Evolutionary conservation across 306 rosid species (phyloP).

Genomic region (Neltuma alba): DNA sequence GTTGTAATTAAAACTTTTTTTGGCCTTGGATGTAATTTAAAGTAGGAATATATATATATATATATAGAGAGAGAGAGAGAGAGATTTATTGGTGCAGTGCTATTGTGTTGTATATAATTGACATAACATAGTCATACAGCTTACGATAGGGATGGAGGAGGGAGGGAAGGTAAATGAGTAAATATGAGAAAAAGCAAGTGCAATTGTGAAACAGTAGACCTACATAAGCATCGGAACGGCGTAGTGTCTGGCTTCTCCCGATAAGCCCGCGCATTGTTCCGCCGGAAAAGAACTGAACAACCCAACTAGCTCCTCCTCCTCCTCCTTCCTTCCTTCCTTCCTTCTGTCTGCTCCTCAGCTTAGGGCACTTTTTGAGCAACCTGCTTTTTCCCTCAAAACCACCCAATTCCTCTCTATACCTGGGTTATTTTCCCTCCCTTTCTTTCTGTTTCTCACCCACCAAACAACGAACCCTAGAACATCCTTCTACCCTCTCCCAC

Average conservation of each 20-base stretch:
- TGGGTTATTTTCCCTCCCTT: slow-evolving; percentile 1
- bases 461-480: slow-evolving; percentile 33
- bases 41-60: no score
- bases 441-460: slow-evolving; percentile 41
- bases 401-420: slow-evolving; percentile 41
- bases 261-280: slow-evolving; percentile 44
- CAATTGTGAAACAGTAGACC: slow-evolving; percentile 21
- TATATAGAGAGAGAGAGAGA: no score
- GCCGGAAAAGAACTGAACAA: slow-evolving; percentile 39
- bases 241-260: slow-evolving; percentile 44
- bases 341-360: no score
- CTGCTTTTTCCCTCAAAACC: slow-evolving; percentile 13
- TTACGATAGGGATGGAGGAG: not conserved
- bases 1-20: no score
- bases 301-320: not conserved
- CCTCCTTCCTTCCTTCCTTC: no score
- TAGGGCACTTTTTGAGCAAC: slow-evolving; percentile 20
- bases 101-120: no score
- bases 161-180: slow-evolving; percentile 28
- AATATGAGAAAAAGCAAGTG: slow-evolving; percentile 37
- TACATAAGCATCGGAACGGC: slow-evolving; percentile 37
- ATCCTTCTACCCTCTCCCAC: not conserved
- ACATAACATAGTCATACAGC: no score
- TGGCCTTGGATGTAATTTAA: no score
- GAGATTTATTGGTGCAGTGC: no score